Percentiles rank a stretch among this genome's conserved stretches.
Conservation (phyloP, 192 early-diverging fungal species). For the Podila clonocystis region DNA sequence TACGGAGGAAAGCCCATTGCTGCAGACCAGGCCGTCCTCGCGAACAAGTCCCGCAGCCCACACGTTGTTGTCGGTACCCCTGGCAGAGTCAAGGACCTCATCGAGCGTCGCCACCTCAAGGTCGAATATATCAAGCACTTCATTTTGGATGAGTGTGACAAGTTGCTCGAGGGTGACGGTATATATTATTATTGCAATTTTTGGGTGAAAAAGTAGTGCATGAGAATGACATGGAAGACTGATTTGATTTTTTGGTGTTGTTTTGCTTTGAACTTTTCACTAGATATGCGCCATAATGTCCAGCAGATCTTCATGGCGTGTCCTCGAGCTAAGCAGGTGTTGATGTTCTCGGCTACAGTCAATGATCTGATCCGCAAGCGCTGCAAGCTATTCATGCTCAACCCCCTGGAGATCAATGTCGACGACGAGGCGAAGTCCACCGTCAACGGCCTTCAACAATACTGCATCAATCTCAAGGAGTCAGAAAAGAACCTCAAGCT, state of each 20-base stretch:
- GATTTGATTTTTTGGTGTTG: not conserved
- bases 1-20: slow-evolving; percentile 88
- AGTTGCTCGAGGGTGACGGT: slow-evolving; percentile 93
- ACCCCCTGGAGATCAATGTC: slow-evolving; percentile 96
- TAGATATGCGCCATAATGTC: slow-evolving; percentile 97
- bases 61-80: slow-evolving; percentile 98
- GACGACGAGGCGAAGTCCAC: slow-evolving; percentile 98
- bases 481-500: slow-evolving; percentile 93
- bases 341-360: slow-evolving; percentile 98
- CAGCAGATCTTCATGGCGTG: slow-evolving; percentile 96
- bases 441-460: slow-evolving; percentile 95
- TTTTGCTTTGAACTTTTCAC: not conserved
- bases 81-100: slow-evolving; percentile 88
- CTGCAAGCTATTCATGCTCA: slow-evolving; percentile 98
- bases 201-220: not conserved
- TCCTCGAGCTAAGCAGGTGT: slow-evolving; percentile 97
- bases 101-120: slow-evolving; percentile 83
- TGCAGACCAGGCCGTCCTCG: slow-evolving; percentile 80
- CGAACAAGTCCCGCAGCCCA: slow-evolving; percentile 87
- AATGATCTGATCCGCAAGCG: slow-evolving; percentile 90
- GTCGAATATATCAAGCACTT: slow-evolving; percentile 92
- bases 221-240: not conserved
- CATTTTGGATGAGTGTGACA: slow-evolving; percentile 99
- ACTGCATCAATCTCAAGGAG: slow-evolving; percentile 89
- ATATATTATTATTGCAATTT: slow-evolving; percentile 43